Evolutionary conservation across 1,284 basidiomycete genomes (phyloP).

Genomic region (Ganoderma lucidum): DNA sequence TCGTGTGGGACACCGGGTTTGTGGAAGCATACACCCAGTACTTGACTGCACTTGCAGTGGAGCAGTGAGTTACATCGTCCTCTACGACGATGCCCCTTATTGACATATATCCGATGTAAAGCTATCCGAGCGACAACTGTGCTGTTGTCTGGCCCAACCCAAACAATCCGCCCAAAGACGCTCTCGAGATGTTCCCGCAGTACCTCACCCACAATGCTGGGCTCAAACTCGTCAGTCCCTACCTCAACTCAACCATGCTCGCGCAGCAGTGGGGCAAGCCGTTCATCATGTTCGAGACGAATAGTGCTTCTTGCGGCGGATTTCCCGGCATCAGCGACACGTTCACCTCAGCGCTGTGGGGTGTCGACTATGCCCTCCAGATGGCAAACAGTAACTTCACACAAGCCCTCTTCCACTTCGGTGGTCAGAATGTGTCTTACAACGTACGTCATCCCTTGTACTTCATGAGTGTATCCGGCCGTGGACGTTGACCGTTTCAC

Average conservation of each 20-base stretch:
- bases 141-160: slow-evolving; percentile 37
- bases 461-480: not conserved
- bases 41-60: slow-evolving; percentile 51
- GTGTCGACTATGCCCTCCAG: slow-evolving; percentile 42
- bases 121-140: slow-evolving; percentile 55
- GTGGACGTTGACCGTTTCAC: not conserved
- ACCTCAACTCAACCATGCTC: slow-evolving; percentile 54
- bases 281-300: slow-evolving; percentile 77
- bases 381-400: slow-evolving; percentile 64
- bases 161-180: slow-evolving; percentile 39
- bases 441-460: slow-evolving; percentile 51
- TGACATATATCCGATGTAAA: slow-evolving; percentile 19
- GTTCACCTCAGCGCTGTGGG: slow-evolving; percentile 57
- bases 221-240: slow-evolving; percentile 52
- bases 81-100: not conserved
- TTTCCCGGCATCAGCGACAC: slow-evolving; percentile 76
- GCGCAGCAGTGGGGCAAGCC: slow-evolving; percentile 52
- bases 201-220: slow-evolving; percentile 67
- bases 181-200: slow-evolving; percentile 58
- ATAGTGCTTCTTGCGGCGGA: slow-evolving; percentile 83
- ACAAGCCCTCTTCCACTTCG: slow-evolving; percentile 64
- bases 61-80: slow-evolving; percentile 48
- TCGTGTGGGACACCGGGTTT: slow-evolving; percentile 55
- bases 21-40: slow-evolving; percentile 40
- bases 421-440: slow-evolving; percentile 71